Conservation (phyloP, 2,329 filamentous ascomycete species). For the Diplodia sapinea region DNA sequence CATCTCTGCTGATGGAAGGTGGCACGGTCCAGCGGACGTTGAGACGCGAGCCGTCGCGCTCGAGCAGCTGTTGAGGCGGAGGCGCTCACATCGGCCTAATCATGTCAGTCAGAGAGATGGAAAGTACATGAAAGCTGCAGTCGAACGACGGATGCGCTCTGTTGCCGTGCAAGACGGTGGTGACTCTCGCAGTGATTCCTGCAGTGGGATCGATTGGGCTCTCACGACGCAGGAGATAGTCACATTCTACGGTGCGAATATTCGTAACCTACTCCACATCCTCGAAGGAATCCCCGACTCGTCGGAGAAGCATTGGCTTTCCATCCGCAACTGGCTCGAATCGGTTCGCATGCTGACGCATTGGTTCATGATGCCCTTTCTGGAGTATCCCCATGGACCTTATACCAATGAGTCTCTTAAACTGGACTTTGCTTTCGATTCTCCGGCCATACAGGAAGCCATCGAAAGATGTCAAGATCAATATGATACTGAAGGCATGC, state of each 20-base stretch:
- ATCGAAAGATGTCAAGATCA: slow-evolving; percentile 52
- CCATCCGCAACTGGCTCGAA: slow-evolving; percentile 28
- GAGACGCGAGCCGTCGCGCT: slow-evolving; percentile 44
- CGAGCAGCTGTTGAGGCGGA: slow-evolving; percentile 34
- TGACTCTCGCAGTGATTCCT: background rate
- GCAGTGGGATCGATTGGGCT: slow-evolving; percentile 53
- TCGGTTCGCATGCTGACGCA: slow-evolving; percentile 49
- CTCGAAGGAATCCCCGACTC: slow-evolving; percentile 30
- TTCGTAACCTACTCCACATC: slow-evolving; percentile 41
- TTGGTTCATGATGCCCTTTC: slow-evolving; percentile 52
- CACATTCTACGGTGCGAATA: slow-evolving; percentile 46
- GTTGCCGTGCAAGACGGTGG: slow-evolving; percentile 19
- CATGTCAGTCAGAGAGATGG: slow-evolving; percentile 37
- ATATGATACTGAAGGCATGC: slow-evolving; percentile 45
- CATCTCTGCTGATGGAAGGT: slow-evolving; percentile 51
- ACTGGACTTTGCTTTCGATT: slow-evolving; percentile 43
- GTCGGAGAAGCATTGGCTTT: background rate
- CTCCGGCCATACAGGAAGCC: slow-evolving; percentile 47
- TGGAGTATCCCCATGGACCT: slow-evolving; percentile 51
- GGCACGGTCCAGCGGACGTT: slow-evolving; percentile 41
- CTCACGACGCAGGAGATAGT: slow-evolving; percentile 52
- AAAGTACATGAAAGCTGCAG: slow-evolving; percentile 34
- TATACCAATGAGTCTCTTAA: slow-evolving; percentile 32
- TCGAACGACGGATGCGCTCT: slow-evolving; percentile 34
- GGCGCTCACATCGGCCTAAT: slow-evolving; percentile 35